These are phyloP conservation scores for Pharus latifolius DNA, from an alignment of 176 grass and related monocot species.

Conservation along the genomic window DNA sequence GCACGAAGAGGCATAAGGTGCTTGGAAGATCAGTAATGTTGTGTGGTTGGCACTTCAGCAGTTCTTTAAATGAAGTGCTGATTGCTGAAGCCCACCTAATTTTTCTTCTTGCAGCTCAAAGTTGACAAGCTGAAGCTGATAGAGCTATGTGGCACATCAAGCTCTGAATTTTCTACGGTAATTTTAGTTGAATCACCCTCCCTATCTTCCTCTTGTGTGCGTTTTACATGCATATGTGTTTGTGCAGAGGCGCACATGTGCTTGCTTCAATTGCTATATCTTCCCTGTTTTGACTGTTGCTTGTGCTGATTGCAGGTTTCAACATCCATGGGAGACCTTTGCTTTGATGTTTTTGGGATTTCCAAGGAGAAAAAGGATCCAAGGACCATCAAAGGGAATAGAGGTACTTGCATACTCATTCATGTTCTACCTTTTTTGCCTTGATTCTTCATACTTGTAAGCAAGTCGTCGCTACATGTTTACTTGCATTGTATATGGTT, in stretches of 20 bases:
- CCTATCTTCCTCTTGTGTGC: not conserved
- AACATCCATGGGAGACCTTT: conserved; percentile 90
- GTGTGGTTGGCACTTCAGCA: not conserved
- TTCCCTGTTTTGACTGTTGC: conserved; percentile 18
- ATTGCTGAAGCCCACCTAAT: conserved; percentile 9
- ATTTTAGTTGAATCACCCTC: not conserved
- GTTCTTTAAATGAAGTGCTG: not conserved
- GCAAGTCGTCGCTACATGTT: not conserved
- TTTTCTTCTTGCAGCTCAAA: conserved; percentile 57
- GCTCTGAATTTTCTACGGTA: conserved; percentile 84
- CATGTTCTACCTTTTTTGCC: not conserved
- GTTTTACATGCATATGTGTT: not conserved
- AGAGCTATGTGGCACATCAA: conserved; percentile 80
- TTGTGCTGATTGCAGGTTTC: conserved; percentile 42
- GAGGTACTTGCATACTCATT: conserved; percentile 39
- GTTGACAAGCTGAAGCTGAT: conserved; percentile 88
- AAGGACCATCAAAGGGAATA: conserved; percentile 72
- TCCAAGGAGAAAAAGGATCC: conserved; percentile 91
- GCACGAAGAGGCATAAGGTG: conserved; percentile 93
- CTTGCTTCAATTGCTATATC: not conserved
- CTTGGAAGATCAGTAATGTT: not conserved
- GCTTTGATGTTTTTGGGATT: conserved; percentile 89
- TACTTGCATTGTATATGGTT: not conserved
- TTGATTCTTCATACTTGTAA: not conserved
- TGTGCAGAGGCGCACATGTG: not conserved